These are phyloP conservation scores for Collybiopsis confluens DNA, from an alignment of 768 basidiomycete species.

Conservation along the genomic window DNA sequence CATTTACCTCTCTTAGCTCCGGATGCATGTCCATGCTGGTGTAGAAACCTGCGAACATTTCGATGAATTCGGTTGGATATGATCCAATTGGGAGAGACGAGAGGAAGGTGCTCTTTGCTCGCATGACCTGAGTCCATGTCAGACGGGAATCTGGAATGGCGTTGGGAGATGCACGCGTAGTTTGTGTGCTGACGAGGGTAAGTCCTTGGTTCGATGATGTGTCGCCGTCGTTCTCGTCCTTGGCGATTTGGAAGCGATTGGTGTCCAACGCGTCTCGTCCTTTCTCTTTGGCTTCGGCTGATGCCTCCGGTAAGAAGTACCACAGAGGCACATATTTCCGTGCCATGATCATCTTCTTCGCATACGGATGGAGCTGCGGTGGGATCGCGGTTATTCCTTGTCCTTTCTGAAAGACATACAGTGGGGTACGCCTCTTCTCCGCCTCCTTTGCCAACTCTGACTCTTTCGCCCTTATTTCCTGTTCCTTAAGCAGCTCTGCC, in stretches of 20 bases:
- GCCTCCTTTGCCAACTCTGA: slow-evolving; percentile 12
- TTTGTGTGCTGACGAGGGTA: not conserved
- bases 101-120: slow-evolving; percentile 5
- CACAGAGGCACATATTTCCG: slow-evolving; percentile 6
- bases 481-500: slow-evolving; percentile 5
- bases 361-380: slow-evolving; percentile 2
- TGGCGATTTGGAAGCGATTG: not conserved
- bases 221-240: not conserved
- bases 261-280: not conserved
- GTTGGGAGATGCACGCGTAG: not conserved
- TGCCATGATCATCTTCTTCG: not conserved
- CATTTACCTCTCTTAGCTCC: not conserved
- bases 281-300: not conserved
- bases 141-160: not conserved
- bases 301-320: slow-evolving; percentile 5
- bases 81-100: not conserved
- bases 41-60: slow-evolving; percentile 8
- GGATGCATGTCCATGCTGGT: slow-evolving; percentile 8
- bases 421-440: slow-evolving; percentile 9
- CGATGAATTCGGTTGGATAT: not conserved
- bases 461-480: slow-evolving; percentile 12
- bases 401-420: not conserved
- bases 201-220: not conserved
- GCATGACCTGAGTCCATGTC: slow-evolving; percentile 1
- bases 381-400: not conserved